Base-by-base conservation (phyloP, 169 alveolate species). In the Amoebophrya sp. region DNA sequence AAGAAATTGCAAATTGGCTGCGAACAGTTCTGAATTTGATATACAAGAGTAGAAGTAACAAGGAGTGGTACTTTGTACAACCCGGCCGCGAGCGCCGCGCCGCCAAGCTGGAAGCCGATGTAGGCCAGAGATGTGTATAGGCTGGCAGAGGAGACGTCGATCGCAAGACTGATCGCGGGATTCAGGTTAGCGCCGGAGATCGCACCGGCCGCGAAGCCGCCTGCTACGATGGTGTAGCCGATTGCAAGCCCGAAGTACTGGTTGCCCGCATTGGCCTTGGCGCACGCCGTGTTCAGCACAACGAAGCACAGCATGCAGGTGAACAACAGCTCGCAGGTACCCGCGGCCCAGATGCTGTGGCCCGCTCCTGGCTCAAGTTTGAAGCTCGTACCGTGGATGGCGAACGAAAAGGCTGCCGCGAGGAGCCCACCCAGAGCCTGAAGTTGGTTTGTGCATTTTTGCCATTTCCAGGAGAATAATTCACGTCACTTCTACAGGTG, bases 221-320 rank as follows among this genome's bases (percentile, higher is more conserved):
- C 83, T 2, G 83, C 83, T 0, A 66, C 35, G 35, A 66, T 66
- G 32, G 83, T 66, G 83, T 66, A 66, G 2, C 83, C 83, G 35
- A 66, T 66, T 3, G 83, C 83, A 2, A 66, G 83, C 32, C 83
- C 83, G 35, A 66, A 66, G 83, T 12, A 66, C 83, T 66, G 83
- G 40, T 23, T n/a, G 39, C 89, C 40, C 39, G 89, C 89, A 39
- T 77, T 77, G 32, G 89, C 89, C 66, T 91, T 90, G 23, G 92
- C 47, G 54, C n/a, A 54, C 23, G 92, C 92, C 89, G 40, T 39
- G 35, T 66, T 41, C 10, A 90, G 89, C 29, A 90, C 92, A 35
- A 66, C 77, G 33, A 90, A 90, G 92, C 89, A 32, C 47, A 91
- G 91, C 88, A 89, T 40, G 35, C 33, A 40, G 89, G 66, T 25